Percentiles rank a stretch among this genome's conserved stretches.
Evolutionary conservation across 2,329 filamentous ascomycete genomes (phyloP).

Genomic region (Rhynchosporium agropyri): DNA sequence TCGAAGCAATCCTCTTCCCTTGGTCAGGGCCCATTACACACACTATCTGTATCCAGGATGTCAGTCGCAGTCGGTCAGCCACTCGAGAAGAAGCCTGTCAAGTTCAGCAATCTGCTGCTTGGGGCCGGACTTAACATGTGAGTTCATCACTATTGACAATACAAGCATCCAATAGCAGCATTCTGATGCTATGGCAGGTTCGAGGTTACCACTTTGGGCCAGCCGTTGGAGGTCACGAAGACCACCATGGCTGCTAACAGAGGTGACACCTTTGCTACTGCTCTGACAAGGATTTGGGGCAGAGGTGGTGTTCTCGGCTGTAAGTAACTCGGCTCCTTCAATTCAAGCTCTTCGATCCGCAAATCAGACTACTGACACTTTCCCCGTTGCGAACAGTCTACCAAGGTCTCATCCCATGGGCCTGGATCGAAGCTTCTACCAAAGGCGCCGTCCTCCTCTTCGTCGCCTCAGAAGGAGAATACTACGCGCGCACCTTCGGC

Average conservation of each 20-base stretch:
- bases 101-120: constrained; percentile 95
- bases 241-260: constrained; percentile 99
- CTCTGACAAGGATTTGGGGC: constrained; percentile 86
- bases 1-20: constrained; percentile 89
- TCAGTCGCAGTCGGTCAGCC: constrained; percentile 58
- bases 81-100: constrained; percentile 97
- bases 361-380: constrained; percentile 34
- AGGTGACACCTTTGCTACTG: constrained; percentile 79
- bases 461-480: constrained; percentile 97
- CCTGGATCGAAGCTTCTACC: constrained; percentile 99
- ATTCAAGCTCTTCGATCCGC: background rate
- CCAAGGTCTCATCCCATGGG: constrained; percentile 99
- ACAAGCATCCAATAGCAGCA: background rate
- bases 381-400: constrained; percentile 67
- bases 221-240: constrained; percentile 98
- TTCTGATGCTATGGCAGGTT: constrained; percentile 34
- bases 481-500: constrained; percentile 81
- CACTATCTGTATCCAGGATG: constrained; percentile 61
- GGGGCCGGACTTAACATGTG: constrained; percentile 43
- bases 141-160: constrained; percentile 10
- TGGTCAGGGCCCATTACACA: constrained; percentile 85
- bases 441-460: constrained; percentile 99
- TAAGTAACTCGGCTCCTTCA: constrained; percentile 54
- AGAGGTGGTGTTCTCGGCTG: constrained; percentile 93
- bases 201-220: constrained; percentile 59